Evolutionary conservation across 306 rosid species (phyloP).

Genomic region (Ammopiptanthus mongolicus): DNA sequence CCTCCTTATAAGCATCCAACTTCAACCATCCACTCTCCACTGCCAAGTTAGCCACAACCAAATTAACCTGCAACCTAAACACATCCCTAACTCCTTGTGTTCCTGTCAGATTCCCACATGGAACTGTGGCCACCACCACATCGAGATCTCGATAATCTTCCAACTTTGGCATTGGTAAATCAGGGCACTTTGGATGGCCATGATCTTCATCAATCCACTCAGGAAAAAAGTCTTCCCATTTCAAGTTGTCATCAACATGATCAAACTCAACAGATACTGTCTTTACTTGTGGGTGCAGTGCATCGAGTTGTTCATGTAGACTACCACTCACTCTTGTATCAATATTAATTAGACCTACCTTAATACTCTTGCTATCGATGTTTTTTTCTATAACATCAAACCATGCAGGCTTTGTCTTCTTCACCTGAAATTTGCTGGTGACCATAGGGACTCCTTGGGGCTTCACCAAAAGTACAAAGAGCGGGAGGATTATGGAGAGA

Average conservation of each 20-base stretch:
- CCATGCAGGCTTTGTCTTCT: constrained; percentile 15
- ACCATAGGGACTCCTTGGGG: background rate
- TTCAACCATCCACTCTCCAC: constrained; percentile 45
- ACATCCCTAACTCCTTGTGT: constrained; percentile 40
- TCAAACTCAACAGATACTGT: constrained; percentile 33
- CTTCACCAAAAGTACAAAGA: background rate
- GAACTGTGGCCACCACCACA: constrained; percentile 49
- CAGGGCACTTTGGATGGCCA: constrained; percentile 38
- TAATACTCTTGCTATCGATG: background rate
- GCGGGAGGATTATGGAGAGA: constrained; percentile 17
- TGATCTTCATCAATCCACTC: constrained; percentile 64
- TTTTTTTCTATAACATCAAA: constrained; percentile 24
- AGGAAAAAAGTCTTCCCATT: constrained; percentile 53
- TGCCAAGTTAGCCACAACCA: constrained; percentile 65
- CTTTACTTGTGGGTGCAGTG: constrained; percentile 12
- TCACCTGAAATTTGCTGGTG: background rate
- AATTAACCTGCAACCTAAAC: constrained; percentile 56
- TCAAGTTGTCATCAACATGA: background rate
- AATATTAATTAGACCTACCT: constrained; percentile 48
- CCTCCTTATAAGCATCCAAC: constrained; percentile 32
- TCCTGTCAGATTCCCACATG: constrained; percentile 33
- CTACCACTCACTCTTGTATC: background rate
- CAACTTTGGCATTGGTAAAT: constrained; percentile 44
- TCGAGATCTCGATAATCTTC: constrained; percentile 34
- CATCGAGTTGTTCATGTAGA: background rate